These are phyloP conservation scores for Clitopilus hobsonii DNA, from an alignment of 768 basidiomycete species.

Conservation along the genomic window DNA sequence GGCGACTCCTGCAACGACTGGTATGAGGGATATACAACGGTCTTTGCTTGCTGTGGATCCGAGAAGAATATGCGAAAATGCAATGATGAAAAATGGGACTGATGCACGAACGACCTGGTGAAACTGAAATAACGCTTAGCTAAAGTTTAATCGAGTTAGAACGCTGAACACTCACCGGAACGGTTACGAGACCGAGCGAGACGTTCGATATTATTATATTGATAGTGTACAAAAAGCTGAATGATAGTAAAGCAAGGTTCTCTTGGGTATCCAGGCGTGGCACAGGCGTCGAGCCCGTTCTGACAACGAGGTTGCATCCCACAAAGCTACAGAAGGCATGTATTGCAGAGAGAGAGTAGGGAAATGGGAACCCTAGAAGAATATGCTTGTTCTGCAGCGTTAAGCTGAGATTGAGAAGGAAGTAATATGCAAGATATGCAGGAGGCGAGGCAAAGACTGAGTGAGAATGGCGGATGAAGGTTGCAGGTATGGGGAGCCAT, in stretches of 20 bases:
- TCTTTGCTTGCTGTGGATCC: conserved; percentile 50
- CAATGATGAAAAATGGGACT: conserved; percentile 88
- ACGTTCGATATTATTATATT: conserved; percentile 96
- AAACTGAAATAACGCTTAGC: conserved; percentile 48
- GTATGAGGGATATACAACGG: conserved; percentile 72
- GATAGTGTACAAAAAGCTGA: conserved; percentile 87
- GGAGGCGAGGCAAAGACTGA: conserved; percentile 9
- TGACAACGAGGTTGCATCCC: conserved; percentile 68
- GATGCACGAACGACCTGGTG: conserved; percentile 95
- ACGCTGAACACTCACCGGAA: conserved; percentile 65
- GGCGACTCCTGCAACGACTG: conserved; percentile 86
- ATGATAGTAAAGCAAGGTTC: conserved; percentile 63
- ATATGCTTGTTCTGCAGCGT: conserved; percentile 96
- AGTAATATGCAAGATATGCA: conserved; percentile 62
- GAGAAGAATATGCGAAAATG: conserved; percentile 69
- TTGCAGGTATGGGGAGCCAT: not conserved
- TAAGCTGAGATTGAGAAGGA: conserved; percentile 84
- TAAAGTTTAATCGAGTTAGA: conserved; percentile 3
- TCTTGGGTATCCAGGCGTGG: conserved; percentile 43
- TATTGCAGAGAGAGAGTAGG: conserved; percentile 90
- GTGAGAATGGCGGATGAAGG: not conserved
- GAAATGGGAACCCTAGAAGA: conserved; percentile 89
- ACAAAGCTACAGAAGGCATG: conserved; percentile 85
- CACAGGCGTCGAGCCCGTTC: conserved; percentile 16
- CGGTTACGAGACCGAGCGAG: conserved; percentile 82